Evolutionary conservation across 371 early-diverging fungal species (phyloP), one percentile per base, ranked within the genome.

Genomic region (Lichtheimia ornata): DNA sequence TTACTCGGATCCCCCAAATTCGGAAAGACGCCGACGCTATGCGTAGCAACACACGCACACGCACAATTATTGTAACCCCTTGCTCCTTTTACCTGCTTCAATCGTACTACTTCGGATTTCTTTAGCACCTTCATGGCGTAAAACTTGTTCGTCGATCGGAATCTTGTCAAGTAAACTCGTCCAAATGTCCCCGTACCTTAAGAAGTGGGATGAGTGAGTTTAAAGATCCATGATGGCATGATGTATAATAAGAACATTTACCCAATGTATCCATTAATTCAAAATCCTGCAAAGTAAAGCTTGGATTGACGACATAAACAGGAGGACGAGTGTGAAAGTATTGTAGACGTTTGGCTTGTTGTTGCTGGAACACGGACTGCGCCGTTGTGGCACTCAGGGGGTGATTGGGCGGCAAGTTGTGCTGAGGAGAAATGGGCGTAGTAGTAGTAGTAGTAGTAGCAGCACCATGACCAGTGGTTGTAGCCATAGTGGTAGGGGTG

Each of bases 81-180:
- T 43, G 44, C n/a, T n/a, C 47, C 22, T 17, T 47, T 47, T 13
- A 40, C 71, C 66, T 97, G 98, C 80, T 95, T 94, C 56, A 94
- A 81, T 54, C 92, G 84, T 6, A 97, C 95, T 2, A 97, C 93
- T 68, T 94, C 94, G 24, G 87, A 82, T 71, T 97, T 97, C 67
- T 92, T 93, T 60, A 97, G 71, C 49, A 94, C 93, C 73, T 97
- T 97, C 94, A 96, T 91, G 15, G 98, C 97, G 80, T 90, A 95
- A 80, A 81, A 96, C 63, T 88, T 84, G 61, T 81, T 81, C n/a
- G 81, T 81, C 6, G 73, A 61, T 63, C 74, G 77, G 61, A 83
- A 88, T 69, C 86, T 85, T 49, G 91, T 81, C 47, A 97, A 81
- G 71, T 92, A 94, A 22, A 97, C 98, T 44, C 96, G 81, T 14